Conservation (phyloP, 2,329 filamentous ascomycete genomes). For the Cadophora sp. region DNA sequence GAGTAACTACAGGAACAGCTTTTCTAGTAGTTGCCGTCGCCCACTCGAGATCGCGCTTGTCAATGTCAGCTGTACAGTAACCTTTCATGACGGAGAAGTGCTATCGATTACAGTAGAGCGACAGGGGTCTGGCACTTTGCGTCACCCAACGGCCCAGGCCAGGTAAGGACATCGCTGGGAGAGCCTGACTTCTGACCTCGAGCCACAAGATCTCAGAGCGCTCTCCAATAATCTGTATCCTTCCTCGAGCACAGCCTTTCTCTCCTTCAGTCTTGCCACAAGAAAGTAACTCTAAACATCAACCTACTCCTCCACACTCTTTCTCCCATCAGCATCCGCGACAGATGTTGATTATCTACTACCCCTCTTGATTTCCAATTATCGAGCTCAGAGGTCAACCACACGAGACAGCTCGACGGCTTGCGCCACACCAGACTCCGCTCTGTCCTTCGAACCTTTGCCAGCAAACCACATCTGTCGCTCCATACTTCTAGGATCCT, state of each 20-base stretch:
- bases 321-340: background rate
- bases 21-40: background rate
- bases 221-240: background rate
- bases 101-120: background rate
- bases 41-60: background rate
- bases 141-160: background rate
- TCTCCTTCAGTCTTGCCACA: background rate
- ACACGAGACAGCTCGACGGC: constrained; percentile 23
- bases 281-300: constrained; percentile 1
- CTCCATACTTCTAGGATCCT: background rate
- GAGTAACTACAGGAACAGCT: background rate
- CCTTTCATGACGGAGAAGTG: background rate
- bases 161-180: background rate
- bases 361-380: constrained; percentile 24
- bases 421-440: constrained; percentile 30
- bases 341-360: constrained; percentile 1
- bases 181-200: background rate
- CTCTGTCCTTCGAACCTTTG: constrained; percentile 16
- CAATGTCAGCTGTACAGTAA: background rate
- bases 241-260: constrained; percentile 2
- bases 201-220: constrained; percentile 2
- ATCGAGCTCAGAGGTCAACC: constrained; percentile 28
- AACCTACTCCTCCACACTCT: background rate
- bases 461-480: background rate
- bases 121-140: constrained; percentile 6